These are phyloP conservation scores for Chlorociboria aeruginascens DNA, from an alignment of 495 filamentous ascomycete species.

Conservation along the genomic window DNA sequence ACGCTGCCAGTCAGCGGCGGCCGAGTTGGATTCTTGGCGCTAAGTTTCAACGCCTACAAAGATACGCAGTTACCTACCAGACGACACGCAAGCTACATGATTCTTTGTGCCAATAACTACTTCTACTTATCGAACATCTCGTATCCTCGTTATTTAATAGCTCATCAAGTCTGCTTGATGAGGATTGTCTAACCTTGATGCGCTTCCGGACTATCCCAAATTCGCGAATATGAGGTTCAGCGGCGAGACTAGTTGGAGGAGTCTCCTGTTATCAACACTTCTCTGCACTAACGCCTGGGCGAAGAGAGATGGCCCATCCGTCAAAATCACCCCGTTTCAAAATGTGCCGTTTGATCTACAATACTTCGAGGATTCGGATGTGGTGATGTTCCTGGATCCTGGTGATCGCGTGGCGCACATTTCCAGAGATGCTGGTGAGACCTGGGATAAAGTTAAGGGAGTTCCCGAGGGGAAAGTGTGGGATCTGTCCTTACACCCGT, in stretches of 20 bases:
- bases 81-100: too few species aligned
- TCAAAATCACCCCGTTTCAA: constrained; percentile 44
- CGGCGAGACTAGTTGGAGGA: constrained; percentile 12
- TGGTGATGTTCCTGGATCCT: constrained; percentile 52
- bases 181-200: constrained; percentile 15
- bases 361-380: constrained; percentile 83
- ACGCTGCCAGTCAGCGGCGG: too few species aligned
- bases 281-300: constrained; percentile 18
- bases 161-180: constrained; percentile 13
- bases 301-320: constrained; percentile 35
- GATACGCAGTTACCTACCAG: too few species aligned
- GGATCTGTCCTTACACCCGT: constrained; percentile 59
- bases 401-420: constrained; percentile 46
- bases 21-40: too few species aligned
- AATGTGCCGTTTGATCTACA: constrained; percentile 49
- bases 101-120: too few species aligned
- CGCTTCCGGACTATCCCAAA: constrained; percentile 3
- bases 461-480: constrained; percentile 48
- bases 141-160: background rate
- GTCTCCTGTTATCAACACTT: constrained; percentile 11
- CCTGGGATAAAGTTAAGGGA: constrained; percentile 54
- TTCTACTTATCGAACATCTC: background rate
- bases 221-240: constrained; percentile 18
- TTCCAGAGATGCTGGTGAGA: constrained; percentile 65
- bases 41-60: too few species aligned